Base-by-base conservation (phyloP, 208 protist species). In the Paratrypanosoma confusum region DNA sequence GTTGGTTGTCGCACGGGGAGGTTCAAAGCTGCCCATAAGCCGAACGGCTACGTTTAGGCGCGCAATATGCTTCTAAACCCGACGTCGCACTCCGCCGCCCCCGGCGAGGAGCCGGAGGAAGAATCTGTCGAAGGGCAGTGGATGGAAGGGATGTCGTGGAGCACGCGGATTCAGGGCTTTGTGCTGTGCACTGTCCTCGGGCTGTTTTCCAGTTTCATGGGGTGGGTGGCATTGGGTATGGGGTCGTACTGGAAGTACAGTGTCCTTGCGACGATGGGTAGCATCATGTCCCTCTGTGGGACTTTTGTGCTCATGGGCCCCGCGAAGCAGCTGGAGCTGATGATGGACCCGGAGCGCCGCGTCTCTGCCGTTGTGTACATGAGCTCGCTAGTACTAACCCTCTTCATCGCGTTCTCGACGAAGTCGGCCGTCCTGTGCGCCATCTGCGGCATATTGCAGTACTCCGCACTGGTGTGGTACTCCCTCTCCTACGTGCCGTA, bases 401-500 rank as follows among this genome's bases (percentile, higher is more conserved):
- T 92, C 4, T 33, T 93, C 22, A 56, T 87, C 3, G 79, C 81
- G 3, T 34, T 90, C 16, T 36, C 44, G 5, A 82, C 72, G 32
- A 48, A 69, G 25, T 89, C 80, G 0, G 53, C 70, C 5, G 43
- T 88, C 27, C 44, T 89, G 25, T 90, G 79, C 41, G 18, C 74
- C 0, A 17, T 87, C 2, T 86, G 68, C 23, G 73, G 79, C n/a
- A 28, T 91, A 16, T 18, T 88, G 1, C 83, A 95, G 64, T 95
- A 93, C 40, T 41, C 39, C 2, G 66, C 71, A 5, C 49, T 95
- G 7, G 50, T 78, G 39, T 95, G 87, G 87, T 95, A 95, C 55
- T 79, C 73, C 8, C 70, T 95, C 11, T 90, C 81, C 0, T 95
- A 93, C 53, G 64, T 95, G 17, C 87, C 87, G 13, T 91, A 88